A percentile compares a stretch with the other conserved stretches of the same genome.
Conservation (phyloP, 805 yeast genomes). For the Yarrowia sp. region DNA sequence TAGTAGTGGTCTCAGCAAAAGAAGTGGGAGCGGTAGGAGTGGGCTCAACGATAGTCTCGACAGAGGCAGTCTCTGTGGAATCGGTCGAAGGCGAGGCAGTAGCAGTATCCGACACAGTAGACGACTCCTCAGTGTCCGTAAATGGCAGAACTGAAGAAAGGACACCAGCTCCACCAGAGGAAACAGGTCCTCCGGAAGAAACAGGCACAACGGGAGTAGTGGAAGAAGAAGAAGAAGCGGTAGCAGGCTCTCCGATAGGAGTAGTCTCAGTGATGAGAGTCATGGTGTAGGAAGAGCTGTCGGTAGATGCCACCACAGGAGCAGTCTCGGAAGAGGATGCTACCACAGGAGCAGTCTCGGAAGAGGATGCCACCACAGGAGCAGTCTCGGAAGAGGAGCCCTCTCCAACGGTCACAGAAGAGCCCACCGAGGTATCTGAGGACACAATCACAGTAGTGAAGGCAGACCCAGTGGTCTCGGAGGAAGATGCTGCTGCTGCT, state of each 20-base stretch:
- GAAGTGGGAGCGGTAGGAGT: background rate
- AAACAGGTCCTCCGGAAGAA: background rate
- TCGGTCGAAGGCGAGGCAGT: background rate
- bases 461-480: background rate
- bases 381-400: background rate
- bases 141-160: constrained; percentile 1
- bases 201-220: background rate
- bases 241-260: background rate
- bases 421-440: background rate
- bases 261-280: background rate
- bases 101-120: background rate
- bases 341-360: background rate
- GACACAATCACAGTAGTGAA: background rate
- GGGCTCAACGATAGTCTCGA: background rate
- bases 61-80: background rate
- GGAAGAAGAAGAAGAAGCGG: background rate
- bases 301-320: background rate
- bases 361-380: background rate
- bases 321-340: background rate
- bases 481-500: constrained; percentile 18
- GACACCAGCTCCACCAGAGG: constrained; percentile 21
- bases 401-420: background rate
- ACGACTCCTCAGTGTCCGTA: background rate
- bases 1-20: background rate
- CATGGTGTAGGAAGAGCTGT: too few relatives aligned